These are phyloP conservation scores for Sodiomyces alkalinus DNA, from an alignment of 2,329 filamentous ascomycete genomes.

Conservation along the genomic window DNA sequence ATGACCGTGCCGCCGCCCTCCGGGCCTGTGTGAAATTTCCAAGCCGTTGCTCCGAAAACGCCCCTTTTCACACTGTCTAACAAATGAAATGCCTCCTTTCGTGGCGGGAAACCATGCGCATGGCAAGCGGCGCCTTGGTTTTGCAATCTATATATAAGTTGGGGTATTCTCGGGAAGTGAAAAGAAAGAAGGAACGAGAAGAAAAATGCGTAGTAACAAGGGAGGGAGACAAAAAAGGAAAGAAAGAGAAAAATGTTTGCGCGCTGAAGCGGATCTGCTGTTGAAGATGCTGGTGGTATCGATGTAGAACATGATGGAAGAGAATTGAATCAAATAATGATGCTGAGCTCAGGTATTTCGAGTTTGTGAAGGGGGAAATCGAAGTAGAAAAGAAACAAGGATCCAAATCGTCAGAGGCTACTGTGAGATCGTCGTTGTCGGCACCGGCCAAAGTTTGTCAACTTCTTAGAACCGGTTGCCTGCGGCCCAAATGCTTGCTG, in stretches of 20 bases:
- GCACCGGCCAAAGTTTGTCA: too few species aligned
- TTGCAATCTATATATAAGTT: conserved; percentile 9
- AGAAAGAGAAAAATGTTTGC: conserved; percentile 4
- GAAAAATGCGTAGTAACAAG: too few species aligned
- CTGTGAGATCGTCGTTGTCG: too few species aligned
- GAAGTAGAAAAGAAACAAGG: too few species aligned
- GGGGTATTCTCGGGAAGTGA: conserved; percentile 8
- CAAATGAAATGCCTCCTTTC: conserved; percentile 1
- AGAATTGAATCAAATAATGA: conserved; percentile 6
- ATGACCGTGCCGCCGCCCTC: neutral
- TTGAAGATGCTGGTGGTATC: conserved; percentile 8
- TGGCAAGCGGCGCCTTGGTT: too few species aligned
- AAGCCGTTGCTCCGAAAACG: too few species aligned
- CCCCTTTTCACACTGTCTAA: neutral
- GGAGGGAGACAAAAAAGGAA: too few species aligned
- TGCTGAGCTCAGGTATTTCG: too few species aligned
- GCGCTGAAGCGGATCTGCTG: conserved; percentile 4
- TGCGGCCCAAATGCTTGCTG: conserved; percentile 66
- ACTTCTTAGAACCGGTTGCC: conserved; percentile 47
- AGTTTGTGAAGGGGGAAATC: too few species aligned
- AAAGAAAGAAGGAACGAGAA: conserved; percentile 4
- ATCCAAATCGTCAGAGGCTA: too few species aligned
- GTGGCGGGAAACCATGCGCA: too few species aligned
- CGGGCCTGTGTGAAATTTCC: neutral
- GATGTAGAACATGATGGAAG: too few species aligned